These are phyloP conservation scores for Cordyceps militaris DNA, from an alignment of 2,329 filamentous ascomycete genomes.

Conservation along the genomic window DNA sequence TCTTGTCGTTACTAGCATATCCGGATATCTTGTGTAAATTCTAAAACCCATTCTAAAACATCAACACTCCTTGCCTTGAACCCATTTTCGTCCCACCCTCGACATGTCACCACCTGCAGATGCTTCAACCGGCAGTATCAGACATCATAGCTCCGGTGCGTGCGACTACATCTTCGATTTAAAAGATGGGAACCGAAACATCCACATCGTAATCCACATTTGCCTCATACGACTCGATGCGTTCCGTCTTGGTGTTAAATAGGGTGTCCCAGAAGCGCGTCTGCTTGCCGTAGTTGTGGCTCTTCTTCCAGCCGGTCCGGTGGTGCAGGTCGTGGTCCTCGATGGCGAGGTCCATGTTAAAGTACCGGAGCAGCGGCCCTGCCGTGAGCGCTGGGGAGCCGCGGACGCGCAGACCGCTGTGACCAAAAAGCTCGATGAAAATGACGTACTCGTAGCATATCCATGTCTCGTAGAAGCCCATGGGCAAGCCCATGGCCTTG, in stretches of 20 bases:
- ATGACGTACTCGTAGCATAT: constrained; percentile 36
- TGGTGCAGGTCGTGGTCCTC: constrained; percentile 36
- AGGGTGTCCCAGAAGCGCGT: constrained; percentile 30
- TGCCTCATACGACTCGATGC: constrained; percentile 27
- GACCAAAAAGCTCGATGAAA: constrained; percentile 31
- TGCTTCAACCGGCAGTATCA: not conserved
- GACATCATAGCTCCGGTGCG: not conserved
- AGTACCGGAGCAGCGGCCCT: constrained; percentile 25
- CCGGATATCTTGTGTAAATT: not conserved
- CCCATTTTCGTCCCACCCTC: too few relatives aligned
- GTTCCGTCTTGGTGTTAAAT: constrained; percentile 29
- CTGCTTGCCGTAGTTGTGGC: constrained; percentile 33
- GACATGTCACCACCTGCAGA: not conserved
- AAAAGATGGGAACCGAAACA: constrained; percentile 23
- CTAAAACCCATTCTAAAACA: not conserved
- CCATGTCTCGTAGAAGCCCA: constrained; percentile 42
- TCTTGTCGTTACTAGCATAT: not conserved
- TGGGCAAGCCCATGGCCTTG: constrained; percentile 28
- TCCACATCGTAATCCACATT: constrained; percentile 27
- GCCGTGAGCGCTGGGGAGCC: constrained; percentile 25
- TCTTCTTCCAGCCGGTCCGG: constrained; percentile 30
- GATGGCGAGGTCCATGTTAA: constrained; percentile 30
- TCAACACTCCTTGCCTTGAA: too few relatives aligned
- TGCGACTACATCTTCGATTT: not conserved
- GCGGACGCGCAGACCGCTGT: constrained; percentile 31